Percentiles rank a stretch among this genome's conserved stretches.
Evolutionary conservation across 2,329 filamentous ascomycete species (phyloP).

Genomic region (Aureobasidium sp.): DNA sequence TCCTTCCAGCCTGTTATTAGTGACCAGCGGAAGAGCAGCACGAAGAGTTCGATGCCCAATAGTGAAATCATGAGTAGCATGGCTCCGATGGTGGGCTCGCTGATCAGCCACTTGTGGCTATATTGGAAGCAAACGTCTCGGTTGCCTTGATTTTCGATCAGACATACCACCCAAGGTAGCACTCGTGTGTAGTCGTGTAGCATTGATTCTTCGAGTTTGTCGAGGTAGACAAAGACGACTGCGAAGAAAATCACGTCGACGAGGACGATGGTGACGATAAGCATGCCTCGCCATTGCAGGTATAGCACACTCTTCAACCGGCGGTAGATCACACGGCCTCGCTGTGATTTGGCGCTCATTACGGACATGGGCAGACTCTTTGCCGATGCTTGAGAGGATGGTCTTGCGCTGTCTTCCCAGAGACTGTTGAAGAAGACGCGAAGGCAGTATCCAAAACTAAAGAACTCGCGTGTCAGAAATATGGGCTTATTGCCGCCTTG

Average conservation of each 20-base stretch:
- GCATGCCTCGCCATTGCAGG: slow-evolving; percentile 90
- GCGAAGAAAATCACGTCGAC: slow-evolving; percentile 91
- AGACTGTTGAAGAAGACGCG: slow-evolving; percentile 87
- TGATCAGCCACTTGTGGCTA: slow-evolving; percentile 57
- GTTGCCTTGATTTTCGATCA: slow-evolving; percentile 49
- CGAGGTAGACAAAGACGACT: slow-evolving; percentile 79
- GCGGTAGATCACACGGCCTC: slow-evolving; percentile 78
- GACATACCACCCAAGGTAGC: slow-evolving; percentile 61
- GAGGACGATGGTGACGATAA: slow-evolving; percentile 82
- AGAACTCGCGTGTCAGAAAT: background rate
- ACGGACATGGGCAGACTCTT: slow-evolving; percentile 62
- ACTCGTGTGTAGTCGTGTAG: slow-evolving; percentile 49
- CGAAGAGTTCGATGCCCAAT: slow-evolving; percentile 71
- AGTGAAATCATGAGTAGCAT: slow-evolving; percentile 76
- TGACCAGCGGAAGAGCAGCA: slow-evolving; percentile 73
- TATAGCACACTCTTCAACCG: slow-evolving; percentile 78
- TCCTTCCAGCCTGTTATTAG: slow-evolving; percentile 81
- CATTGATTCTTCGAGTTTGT: slow-evolving; percentile 56
- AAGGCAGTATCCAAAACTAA: slow-evolving; percentile 66
- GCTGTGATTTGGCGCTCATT: slow-evolving; percentile 67
- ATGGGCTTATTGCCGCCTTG: too few relatives aligned
- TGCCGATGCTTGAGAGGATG: slow-evolving; percentile 27
- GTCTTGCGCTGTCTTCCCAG: slow-evolving; percentile 52
- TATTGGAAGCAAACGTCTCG: slow-evolving; percentile 57
- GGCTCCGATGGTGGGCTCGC: slow-evolving; percentile 67